Base-by-base conservation (phyloP, 2,329 filamentous ascomycete genomes). In the Leptographium wingfieldii region DNA sequence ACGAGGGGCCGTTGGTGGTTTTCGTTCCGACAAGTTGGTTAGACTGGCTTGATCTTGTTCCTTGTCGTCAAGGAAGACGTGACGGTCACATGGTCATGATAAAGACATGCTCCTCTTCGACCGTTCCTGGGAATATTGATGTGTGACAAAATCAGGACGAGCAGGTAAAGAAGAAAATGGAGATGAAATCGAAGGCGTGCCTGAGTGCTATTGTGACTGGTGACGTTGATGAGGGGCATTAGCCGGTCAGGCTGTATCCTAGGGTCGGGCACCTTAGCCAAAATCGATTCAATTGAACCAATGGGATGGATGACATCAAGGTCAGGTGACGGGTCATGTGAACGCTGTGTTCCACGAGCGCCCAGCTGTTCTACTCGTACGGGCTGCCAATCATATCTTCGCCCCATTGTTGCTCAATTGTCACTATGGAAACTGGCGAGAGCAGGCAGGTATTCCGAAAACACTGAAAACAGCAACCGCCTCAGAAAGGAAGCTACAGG, bases 341-440 rank as follows among this genome's bases (percentile, higher is more conserved):
- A 14, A 40, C 38, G 16, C 14, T 16, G 38, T 38, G 35, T 14
- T 38, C 10, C 3, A 38, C 35, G 12, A 38, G 29, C 22, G 22
- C 22, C 22, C 22, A 22, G 22, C 22, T 22, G 22, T 22, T 35
- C 33, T 35, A 35, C 33, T 35, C 12, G 14, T 40, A 7, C 38
- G 38, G 4, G 38, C 14, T 40, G 38, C 38, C 38, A 46, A 9
- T 46, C 43, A 10, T 19, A n/a, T n/a, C 7, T n/a, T 46, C 43
- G 19, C 40, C 29, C 55, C 43, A 54, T 60, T 31, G 35, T 60
- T 58, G 58, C 61, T 62, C 35, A 19, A 62, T 62, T 62, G 43
- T 78, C 59, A 58, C 58, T 62, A 62, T 62, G 58, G 58, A 62
- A 60, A 56, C 55, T 62, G 58, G 58, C 58, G 7, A 60, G 49